Base-by-base conservation (phyloP, 2,329 filamentous ascomycete genomes). In the Hymenoscyphus salicellus region DNA sequence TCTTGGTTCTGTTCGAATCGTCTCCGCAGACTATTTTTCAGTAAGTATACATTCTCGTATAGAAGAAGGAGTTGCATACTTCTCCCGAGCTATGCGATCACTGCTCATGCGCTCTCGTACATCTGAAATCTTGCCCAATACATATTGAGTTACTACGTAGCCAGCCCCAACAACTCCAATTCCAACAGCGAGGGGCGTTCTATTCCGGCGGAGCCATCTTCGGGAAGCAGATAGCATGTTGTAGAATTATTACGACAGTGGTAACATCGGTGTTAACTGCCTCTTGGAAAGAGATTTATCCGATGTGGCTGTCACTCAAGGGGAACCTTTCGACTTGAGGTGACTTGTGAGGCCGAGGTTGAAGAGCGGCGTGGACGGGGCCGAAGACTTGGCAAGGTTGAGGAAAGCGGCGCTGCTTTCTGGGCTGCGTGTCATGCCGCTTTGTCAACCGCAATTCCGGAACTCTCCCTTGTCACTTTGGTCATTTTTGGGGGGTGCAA, bases 1-100 rank as follows among this genome's bases (percentile, higher is more conserved):
- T 97, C 94, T 77, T 99, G 95, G 78, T 99, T 99, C 79, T 99
- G 95, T 78, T 98, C 92, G 79, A 99, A 99, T 75, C 95, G 91
- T 65, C 95, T 90, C 60, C 93, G 93, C 67, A 99, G 86, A 78
- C 94, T 98, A 73, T 32, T 28, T 52, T 43, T 55, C 57, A 30
- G 65, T 73, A 61, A 71, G 61, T 65, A 32, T n/a, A 5, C 23
- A 20, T 32, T 46, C n/a, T 55, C n/a, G 43, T 33, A 6, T 43
- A 30, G 26, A 11, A 17, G 49, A 52, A 33, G 16, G 33, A 30
- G 5, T 33, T 10, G 74, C 86, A 72, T 80, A 97, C 94, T 99
- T 99, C 80, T 99, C 95, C 77, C 94, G 93, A 61, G 94, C 91
- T 76, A 97, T 96, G 74, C 93, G 89, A 75, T 98, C 95, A 78